Percentiles rank a stretch among this genome's conserved stretches.
phyloP scores from a whole-genome alignment of 257 asterid species.

The Lithospermum erythrorhizon region DNA sequence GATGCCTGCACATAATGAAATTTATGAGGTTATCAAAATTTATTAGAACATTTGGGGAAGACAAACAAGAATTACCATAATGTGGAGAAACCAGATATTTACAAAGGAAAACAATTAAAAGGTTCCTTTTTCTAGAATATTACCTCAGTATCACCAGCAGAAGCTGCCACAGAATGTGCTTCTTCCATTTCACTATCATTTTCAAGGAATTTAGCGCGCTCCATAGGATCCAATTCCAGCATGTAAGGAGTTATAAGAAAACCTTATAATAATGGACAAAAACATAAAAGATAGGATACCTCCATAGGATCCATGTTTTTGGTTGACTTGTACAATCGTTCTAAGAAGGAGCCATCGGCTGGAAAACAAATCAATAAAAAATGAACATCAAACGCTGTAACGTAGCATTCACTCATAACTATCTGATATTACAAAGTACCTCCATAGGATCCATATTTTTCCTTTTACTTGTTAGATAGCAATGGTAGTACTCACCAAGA shows the following conservation, averaged over 20 bases:
- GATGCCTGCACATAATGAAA: slow-evolving; percentile 48
- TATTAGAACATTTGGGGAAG: not conserved
- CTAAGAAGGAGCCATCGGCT: slow-evolving; percentile 84
- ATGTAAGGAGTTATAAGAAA: slow-evolving; percentile 8
- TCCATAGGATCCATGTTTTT: slow-evolving; percentile 62
- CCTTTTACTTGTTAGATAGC: too few species aligned
- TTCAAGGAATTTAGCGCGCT: slow-evolving; percentile 90
- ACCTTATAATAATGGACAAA: not conserved
- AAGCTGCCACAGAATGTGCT: slow-evolving; percentile 91
- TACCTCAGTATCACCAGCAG: slow-evolving; percentile 95
- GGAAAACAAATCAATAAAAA: slow-evolving; percentile 18
- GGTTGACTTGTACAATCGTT: slow-evolving; percentile 71
- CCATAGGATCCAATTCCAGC: slow-evolving; percentile 11
- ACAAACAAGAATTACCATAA: not conserved
- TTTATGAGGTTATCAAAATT: slow-evolving; percentile 2
- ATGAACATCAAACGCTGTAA: slow-evolving; percentile 1
- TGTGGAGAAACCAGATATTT: not conserved
- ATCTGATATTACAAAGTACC: not conserved
- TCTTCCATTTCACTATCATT: slow-evolving; percentile 88
- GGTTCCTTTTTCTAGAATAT: slow-evolving; percentile 5
- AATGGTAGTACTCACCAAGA: slow-evolving; percentile 55
- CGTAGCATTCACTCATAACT: not conserved
- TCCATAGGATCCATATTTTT: too few species aligned
- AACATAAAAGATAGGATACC: slow-evolving; percentile 26
- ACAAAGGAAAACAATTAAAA: not conserved